Conservation (phyloP, 306 rosid species). For the Quercus glauca region DNA sequence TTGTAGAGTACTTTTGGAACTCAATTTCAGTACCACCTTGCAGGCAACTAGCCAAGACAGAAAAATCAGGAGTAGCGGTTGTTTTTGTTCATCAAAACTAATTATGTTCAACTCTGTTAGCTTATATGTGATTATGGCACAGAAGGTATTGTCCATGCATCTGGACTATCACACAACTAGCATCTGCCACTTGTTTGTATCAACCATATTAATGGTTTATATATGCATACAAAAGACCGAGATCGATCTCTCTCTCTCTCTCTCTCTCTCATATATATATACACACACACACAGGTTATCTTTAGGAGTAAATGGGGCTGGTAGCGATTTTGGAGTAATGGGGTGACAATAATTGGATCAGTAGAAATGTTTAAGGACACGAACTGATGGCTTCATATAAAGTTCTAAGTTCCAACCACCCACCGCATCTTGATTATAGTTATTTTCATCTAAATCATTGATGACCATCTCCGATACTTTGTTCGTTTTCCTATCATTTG, state of each 20-base stretch:
- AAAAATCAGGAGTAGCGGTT: not conserved
- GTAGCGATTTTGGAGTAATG: no score
- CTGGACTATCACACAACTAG: not conserved
- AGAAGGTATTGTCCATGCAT: not conserved
- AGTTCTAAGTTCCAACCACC: no score
- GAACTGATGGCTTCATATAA: no score
- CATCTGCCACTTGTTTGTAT: not conserved
- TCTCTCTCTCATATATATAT: not conserved
- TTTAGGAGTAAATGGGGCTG: no score
- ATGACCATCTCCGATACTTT: no score
- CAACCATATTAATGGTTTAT: not conserved
- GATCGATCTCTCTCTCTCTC: not conserved
- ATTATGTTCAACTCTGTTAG: not conserved
- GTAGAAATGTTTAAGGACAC: no score
- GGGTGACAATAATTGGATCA: no score
- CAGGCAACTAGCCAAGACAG: not conserved
- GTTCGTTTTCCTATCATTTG: no score
- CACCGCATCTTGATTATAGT: no score
- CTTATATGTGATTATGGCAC: not conserved
- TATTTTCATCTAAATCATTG: no score
- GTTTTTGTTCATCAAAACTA: not conserved
- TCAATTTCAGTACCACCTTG: not conserved
- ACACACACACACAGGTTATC: no score
- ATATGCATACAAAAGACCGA: not conserved
- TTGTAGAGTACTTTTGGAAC: conserved; percentile 7